phyloP scores from a whole-genome alignment of 2,329 filamentous ascomycete species.

The Orbilia javanica region DNA sequence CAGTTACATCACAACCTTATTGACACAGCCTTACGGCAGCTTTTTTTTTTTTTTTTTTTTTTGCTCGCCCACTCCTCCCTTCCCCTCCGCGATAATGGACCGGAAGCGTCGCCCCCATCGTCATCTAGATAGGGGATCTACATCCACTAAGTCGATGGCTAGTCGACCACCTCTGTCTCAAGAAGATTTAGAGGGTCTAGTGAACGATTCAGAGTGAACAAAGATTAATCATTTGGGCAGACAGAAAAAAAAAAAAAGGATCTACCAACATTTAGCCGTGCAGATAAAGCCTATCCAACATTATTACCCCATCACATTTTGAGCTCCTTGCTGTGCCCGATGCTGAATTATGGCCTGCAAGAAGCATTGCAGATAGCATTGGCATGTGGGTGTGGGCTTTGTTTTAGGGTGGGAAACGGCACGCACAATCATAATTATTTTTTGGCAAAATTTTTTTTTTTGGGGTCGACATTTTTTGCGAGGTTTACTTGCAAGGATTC shows the following conservation, averaged over 20 bases:
- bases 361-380: slow-evolving; percentile 23
- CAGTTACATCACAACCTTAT: slow-evolving; percentile 59
- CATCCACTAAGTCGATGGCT: slow-evolving; percentile 52
- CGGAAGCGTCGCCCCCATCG: slow-evolving; percentile 42
- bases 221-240: slow-evolving; percentile 25
- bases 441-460: slow-evolving; percentile 44
- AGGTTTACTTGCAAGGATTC: slow-evolving; percentile 56
- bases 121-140: slow-evolving; percentile 49
- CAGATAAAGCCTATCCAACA: slow-evolving; percentile 41
- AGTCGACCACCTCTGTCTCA: slow-evolving; percentile 37
- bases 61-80: slow-evolving; percentile 31
- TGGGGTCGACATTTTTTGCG: slow-evolving; percentile 48
- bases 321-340: slow-evolving; percentile 32
- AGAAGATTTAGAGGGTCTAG: slow-evolving; percentile 28
- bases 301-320: slow-evolving; percentile 17
- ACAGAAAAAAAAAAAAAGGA: slow-evolving; percentile 19
- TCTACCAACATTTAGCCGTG: slow-evolving; percentile 40
- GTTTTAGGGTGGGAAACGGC: slow-evolving; percentile 54
- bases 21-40: slow-evolving; percentile 52
- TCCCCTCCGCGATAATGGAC: slow-evolving; percentile 55
- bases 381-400: slow-evolving; percentile 46
- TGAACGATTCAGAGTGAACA: slow-evolving; percentile 11
- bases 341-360: slow-evolving; percentile 25
- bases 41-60: slow-evolving; percentile 32
- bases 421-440: slow-evolving; percentile 44